Percentiles rank a stretch among this genome's conserved stretches.
These are phyloP conservation scores for Paraleonurus japonicus DNA, from an alignment of 257 asterid species.

Conservation along the genomic window DNA sequence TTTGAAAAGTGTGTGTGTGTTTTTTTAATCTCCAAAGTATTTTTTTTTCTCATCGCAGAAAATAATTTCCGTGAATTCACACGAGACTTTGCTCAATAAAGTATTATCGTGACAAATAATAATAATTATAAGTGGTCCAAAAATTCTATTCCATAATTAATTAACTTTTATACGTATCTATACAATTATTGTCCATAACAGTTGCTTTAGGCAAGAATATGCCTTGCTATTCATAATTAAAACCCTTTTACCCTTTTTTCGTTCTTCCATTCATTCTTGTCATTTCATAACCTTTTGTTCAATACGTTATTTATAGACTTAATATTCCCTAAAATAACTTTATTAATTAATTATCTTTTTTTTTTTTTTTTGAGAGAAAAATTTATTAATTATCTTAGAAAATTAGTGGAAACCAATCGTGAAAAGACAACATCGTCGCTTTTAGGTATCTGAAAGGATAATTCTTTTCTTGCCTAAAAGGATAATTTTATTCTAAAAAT, in stretches of 20 bases:
- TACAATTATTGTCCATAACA: constrained; percentile 7
- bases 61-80: background rate
- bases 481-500: background rate
- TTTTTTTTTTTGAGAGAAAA: too few relatives aligned
- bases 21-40: too few relatives aligned
- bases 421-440: background rate
- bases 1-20: too few relatives aligned
- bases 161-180: background rate
- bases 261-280: constrained; percentile 12
- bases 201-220: constrained; percentile 25
- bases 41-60: too few relatives aligned
- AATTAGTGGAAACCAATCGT: background rate
- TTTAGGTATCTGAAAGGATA: background rate
- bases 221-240: constrained; percentile 11
- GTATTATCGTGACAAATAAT: background rate
- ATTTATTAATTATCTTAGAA: background rate
- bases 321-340: constrained; percentile 1
- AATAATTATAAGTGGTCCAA: constrained; percentile 10
- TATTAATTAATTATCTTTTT: background rate
- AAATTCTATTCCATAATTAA: constrained; percentile 16
- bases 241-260: constrained; percentile 7
- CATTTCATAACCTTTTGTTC: constrained; percentile 12
- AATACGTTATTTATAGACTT: background rate
- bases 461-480: background rate
- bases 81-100: background rate